These are phyloP conservation scores for Cicer yamashitae DNA, from an alignment of 306 rosid genomes.

Conservation along the genomic window DNA sequence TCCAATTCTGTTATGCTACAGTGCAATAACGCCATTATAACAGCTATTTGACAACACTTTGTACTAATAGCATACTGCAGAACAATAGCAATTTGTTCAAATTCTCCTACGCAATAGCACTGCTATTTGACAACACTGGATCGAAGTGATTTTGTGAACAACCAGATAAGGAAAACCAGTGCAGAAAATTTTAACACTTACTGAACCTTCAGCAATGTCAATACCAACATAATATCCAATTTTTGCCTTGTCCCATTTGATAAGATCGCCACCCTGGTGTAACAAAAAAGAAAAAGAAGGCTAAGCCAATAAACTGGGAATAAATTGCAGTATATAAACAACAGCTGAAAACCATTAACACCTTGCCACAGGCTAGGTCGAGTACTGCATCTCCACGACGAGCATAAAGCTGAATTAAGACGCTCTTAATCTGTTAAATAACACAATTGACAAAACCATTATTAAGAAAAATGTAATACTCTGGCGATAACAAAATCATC, in stretches of 20 bases:
- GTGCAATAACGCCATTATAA: too few relatives aligned
- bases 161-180: conserved; percentile 27
- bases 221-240: conserved; percentile 96
- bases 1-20: too few relatives aligned
- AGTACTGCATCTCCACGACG: conserved; percentile 87
- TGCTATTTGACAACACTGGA: too few relatives aligned
- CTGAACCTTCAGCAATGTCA: conserved; percentile 97
- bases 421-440: conserved; percentile 87
- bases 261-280: conserved; percentile 95
- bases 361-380: conserved; percentile 99
- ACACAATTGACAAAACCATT: conserved; percentile 18
- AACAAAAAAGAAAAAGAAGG: conserved; percentile 13
- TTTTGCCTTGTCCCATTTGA: conserved; percentile 99
- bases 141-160: background rate
- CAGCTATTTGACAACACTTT: too few relatives aligned
- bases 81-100: too few relatives aligned
- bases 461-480: conserved; percentile 13
- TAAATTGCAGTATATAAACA: conserved; percentile 4
- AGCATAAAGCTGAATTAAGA: conserved; percentile 91
- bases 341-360: conserved; percentile 44
- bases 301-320: conserved; percentile 23
- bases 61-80: too few relatives aligned
- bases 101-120: too few relatives aligned
- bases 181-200: conserved; percentile 51
- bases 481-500: background rate